Evolutionary conservation across 2,329 filamentous ascomycete species (phyloP).

Genomic region (Claviceps sp.): DNA sequence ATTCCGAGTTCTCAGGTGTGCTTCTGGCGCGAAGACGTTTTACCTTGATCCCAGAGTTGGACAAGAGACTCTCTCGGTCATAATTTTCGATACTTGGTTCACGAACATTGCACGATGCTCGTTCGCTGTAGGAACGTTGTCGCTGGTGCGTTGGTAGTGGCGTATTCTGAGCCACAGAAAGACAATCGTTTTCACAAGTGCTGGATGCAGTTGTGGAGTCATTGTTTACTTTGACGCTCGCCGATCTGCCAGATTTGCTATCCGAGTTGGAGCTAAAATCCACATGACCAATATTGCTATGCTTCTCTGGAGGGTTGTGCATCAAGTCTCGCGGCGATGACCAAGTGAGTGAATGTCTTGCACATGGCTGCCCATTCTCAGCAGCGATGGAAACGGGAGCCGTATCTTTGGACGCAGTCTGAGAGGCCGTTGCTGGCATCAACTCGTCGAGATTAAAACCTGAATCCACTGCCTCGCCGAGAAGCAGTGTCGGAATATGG

Average conservation of each 20-base stretch:
- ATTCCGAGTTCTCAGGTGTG: constrained; percentile 1
- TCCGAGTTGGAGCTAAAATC: not conserved
- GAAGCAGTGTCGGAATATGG: constrained; percentile 5
- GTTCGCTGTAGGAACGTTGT: constrained; percentile 5
- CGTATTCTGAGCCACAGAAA: not conserved
- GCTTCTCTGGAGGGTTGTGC: not conserved
- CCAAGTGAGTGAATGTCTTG: not conserved
- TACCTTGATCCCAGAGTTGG: not conserved
- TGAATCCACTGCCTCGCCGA: constrained; percentile 7
- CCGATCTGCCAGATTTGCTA: not conserved
- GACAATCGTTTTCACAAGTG: not conserved
- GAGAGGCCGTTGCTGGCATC: not conserved
- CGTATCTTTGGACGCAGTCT: not conserved
- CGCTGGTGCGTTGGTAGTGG: not conserved
- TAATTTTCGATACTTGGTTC: not conserved
- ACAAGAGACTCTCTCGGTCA: not conserved
- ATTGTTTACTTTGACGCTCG: not conserved
- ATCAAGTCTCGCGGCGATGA: constrained; percentile 1
- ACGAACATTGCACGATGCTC: not conserved
- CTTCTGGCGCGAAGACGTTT: constrained; percentile 3
- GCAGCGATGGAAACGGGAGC: not conserved
- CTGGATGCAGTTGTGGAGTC: not conserved
- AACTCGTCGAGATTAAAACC: constrained; percentile 1
- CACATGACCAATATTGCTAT: not conserved
- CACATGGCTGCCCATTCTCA: not conserved